Conservation (phyloP, 2,329 filamentous ascomycete genomes). For the Parastagonospora avenae region DNA sequence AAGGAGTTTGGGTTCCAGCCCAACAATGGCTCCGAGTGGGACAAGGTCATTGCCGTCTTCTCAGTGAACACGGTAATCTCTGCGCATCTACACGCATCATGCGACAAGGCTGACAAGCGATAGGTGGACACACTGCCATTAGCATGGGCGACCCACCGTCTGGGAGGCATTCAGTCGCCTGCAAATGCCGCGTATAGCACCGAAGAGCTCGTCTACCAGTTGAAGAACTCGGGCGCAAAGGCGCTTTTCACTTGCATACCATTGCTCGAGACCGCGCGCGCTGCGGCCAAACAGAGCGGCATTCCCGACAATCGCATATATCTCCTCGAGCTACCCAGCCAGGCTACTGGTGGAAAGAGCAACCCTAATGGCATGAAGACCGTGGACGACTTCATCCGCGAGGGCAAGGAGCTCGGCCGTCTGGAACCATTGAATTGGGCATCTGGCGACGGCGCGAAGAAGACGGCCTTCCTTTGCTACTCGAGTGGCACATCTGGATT, state of each 20-base stretch:
- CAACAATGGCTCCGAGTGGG: constrained; percentile 76
- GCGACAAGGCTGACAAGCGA: constrained; percentile 17
- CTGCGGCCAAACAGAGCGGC: constrained; percentile 66
- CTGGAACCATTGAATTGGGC: constrained; percentile 64
- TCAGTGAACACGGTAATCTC: constrained; percentile 75
- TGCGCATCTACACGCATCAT: background rate
- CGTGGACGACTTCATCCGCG: constrained; percentile 67
- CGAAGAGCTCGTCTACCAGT: constrained; percentile 72
- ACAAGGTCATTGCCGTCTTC: constrained; percentile 78
- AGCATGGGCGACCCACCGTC: constrained; percentile 73
- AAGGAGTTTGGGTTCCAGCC: constrained; percentile 74
- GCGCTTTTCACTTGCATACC: constrained; percentile 74
- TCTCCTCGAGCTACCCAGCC: constrained; percentile 69
- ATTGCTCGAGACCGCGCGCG: constrained; percentile 66
- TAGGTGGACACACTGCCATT: constrained; percentile 77
- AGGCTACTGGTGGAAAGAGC: constrained; percentile 55
- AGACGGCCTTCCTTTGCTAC: constrained; percentile 78
- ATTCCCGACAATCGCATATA: constrained; percentile 70
- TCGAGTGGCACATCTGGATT: constrained; percentile 80
- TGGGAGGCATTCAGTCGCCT: constrained; percentile 75
- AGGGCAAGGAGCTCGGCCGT: constrained; percentile 61
- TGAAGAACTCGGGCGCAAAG: constrained; percentile 70
- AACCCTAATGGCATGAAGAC: constrained; percentile 62
- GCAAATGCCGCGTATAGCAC: constrained; percentile 77
- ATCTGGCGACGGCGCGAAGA: constrained; percentile 68